These are phyloP conservation scores for Hyphopichia pseudoburtonii DNA, from an alignment of 1,139 yeast genomes.

Conservation along the genomic window DNA sequence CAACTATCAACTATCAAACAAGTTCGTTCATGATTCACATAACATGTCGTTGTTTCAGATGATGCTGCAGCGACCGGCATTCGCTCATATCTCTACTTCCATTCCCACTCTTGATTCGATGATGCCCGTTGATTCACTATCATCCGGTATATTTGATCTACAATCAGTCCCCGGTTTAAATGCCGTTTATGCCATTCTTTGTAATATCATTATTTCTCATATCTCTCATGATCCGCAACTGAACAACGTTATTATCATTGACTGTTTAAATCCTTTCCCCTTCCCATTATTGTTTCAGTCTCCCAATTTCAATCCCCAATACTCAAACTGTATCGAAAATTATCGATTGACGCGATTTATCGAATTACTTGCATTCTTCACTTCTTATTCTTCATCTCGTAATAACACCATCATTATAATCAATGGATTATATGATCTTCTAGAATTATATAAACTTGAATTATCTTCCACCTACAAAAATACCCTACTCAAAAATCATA, in stretches of 20 bases:
- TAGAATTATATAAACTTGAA: constrained; percentile 38
- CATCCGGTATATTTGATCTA: constrained; percentile 32
- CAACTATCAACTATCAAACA: background rate
- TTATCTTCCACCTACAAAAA: constrained; percentile 37
- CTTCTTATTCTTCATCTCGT: too few relatives aligned
- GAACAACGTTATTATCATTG: constrained; percentile 25
- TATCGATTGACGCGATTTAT: too few relatives aligned
- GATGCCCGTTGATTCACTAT: constrained; percentile 13
- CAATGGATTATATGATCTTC: constrained; percentile 34
- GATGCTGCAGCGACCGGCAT: constrained; percentile 11
- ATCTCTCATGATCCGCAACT: constrained; percentile 12
- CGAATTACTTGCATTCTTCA: constrained; percentile 20
- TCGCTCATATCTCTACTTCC: constrained; percentile 22
- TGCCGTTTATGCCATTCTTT: constrained; percentile 22
- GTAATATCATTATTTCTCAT: constrained; percentile 30
- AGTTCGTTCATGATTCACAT: background rate
- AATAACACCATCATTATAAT: constrained; percentile 24
- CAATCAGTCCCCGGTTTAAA: constrained; percentile 37
- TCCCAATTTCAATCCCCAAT: constrained; percentile 16
- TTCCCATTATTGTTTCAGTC: constrained; percentile 20
- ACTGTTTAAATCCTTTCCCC: constrained; percentile 33
- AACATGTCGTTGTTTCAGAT: constrained; percentile 14
- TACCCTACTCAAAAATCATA: constrained; percentile 31
- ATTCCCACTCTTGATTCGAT: constrained; percentile 27
- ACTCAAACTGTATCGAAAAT: too few relatives aligned